A percentile compares a stretch with the other conserved stretches of the same genome.
Evolutionary conservation across 108 stramenopile species (phyloP).

Genomic region (Cylindrotheca closterium): DNA sequence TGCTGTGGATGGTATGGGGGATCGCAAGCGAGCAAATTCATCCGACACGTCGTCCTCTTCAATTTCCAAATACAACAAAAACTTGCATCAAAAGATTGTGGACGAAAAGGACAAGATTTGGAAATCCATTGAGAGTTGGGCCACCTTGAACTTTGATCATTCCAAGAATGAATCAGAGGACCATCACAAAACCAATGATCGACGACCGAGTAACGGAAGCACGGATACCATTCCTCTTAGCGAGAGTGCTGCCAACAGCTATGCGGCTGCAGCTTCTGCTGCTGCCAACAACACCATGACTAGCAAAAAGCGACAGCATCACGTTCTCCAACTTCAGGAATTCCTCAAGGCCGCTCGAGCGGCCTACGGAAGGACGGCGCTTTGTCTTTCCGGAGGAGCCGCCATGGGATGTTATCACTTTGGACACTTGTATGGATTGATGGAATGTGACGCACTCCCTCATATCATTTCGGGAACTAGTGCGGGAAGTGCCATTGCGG

Average conservation of each 20-base stretch:
- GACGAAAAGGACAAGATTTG: slow-evolving; percentile 35
- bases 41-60: not conserved
- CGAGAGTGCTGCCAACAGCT: not conserved
- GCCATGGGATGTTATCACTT: slow-evolving; percentile 94
- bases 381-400: slow-evolving; percentile 94
- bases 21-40: not conserved
- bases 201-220: not conserved
- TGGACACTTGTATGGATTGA: slow-evolving; percentile 84
- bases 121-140: slow-evolving; percentile 29
- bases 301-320: slow-evolving; percentile 18
- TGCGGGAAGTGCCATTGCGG: slow-evolving; percentile 92
- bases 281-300: not conserved
- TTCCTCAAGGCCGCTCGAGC: slow-evolving; percentile 89
- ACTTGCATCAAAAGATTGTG: slow-evolving; percentile 18
- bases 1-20: not conserved
- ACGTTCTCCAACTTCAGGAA: slow-evolving; percentile 56
- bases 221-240: not conserved
- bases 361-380: slow-evolving; percentile 95
- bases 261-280: not conserved
- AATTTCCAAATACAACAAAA: slow-evolving; percentile 11
- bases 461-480: slow-evolving; percentile 94
- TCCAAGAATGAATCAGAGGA: not conserved
- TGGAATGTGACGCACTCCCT: slow-evolving; percentile 84
- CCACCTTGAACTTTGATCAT: slow-evolving; percentile 22
- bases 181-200: not conserved